Conservation (phyloP, 1,284 basidiomycete species). For the Sphaerobolus stellatus region DNA sequence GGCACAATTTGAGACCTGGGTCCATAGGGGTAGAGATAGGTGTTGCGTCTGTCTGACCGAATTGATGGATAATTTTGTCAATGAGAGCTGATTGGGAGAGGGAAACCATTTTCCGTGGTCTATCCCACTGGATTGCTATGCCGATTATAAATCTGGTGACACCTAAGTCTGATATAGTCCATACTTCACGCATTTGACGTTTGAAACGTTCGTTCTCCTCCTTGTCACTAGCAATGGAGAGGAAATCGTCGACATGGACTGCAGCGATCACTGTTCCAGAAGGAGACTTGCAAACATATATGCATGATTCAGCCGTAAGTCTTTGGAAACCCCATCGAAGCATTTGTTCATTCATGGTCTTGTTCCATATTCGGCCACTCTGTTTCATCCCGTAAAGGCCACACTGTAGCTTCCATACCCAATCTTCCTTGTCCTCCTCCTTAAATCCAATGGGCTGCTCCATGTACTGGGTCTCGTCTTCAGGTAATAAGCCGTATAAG, state of each 20-base stretch:
- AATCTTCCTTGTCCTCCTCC: slow-evolving; percentile 1
- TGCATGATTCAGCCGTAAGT: not conserved
- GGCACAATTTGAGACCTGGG: slow-evolving; percentile 23
- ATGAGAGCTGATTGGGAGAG: slow-evolving; percentile 29
- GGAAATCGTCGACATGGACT: slow-evolving; percentile 21
- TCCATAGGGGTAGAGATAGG: slow-evolving; percentile 28
- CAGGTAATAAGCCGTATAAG: slow-evolving; percentile 29
- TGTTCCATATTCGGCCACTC: slow-evolving; percentile 35
- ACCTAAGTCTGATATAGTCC: slow-evolving; percentile 37
- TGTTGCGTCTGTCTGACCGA: slow-evolving; percentile 25
- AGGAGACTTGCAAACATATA: slow-evolving; percentile 4
- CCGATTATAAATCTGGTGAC: slow-evolving; percentile 32
- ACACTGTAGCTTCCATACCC: slow-evolving; percentile 19
- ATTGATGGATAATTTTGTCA: slow-evolving; percentile 18
- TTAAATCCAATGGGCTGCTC: slow-evolving; percentile 31
- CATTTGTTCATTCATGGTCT: slow-evolving; percentile 24
- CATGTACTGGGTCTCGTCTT: slow-evolving; percentile 37
- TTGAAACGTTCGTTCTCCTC: slow-evolving; percentile 33
- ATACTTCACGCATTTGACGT: slow-evolving; percentile 26
- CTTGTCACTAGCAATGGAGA: slow-evolving; percentile 23
- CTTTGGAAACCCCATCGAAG: slow-evolving; percentile 10
- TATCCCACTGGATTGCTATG: slow-evolving; percentile 31
- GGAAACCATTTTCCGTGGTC: slow-evolving; percentile 17
- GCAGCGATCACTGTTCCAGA: slow-evolving; percentile 18
- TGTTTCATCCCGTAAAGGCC: slow-evolving; percentile 42